These are phyloP conservation scores for Plasmodium billcollinsi DNA, from an alignment of 169 alveolate genomes.

Conservation along the genomic window DNA sequence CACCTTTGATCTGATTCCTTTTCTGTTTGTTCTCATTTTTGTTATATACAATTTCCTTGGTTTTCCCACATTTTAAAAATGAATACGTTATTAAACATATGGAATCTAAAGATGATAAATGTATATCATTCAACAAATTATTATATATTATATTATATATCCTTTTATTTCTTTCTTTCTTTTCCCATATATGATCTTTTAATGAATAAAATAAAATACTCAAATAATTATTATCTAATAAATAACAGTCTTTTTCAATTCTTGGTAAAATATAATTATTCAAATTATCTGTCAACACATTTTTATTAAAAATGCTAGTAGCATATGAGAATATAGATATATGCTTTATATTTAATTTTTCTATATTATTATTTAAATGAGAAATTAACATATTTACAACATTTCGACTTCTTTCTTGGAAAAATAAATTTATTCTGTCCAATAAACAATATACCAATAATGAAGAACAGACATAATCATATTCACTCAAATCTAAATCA, in stretches of 20 bases:
- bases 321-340: slow-evolving; percentile 50
- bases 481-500: slow-evolving; percentile 47
- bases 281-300: too few species aligned
- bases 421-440: slow-evolving; percentile 43
- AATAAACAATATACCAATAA: slow-evolving; percentile 32
- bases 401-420: slow-evolving; percentile 45
- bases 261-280: slow-evolving; percentile 12
- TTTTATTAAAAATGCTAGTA: slow-evolving; percentile 15
- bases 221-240: slow-evolving; percentile 32
- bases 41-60: not conserved
- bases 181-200: slow-evolving; percentile 18
- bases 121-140: slow-evolving; percentile 27
- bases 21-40: not conserved
- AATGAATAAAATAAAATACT: slow-evolving; percentile 50
- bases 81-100: slow-evolving; percentile 37
- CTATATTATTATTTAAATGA: slow-evolving; percentile 30
- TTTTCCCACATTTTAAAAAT: slow-evolving; percentile 24
- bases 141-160: slow-evolving; percentile 57
- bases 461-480: slow-evolving; percentile 34
- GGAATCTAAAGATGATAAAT: slow-evolving; percentile 27
- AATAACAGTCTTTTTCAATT: slow-evolving; percentile 50
- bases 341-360: slow-evolving; percentile 61
- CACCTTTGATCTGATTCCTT: not conserved
- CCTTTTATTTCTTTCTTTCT: not conserved
- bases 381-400: slow-evolving; percentile 28